Evolutionary conservation across 2,329 filamentous ascomycete species (phyloP), one percentile per base, ranked within the genome.

Genomic region (Scortechinia acanthostroma): DNA sequence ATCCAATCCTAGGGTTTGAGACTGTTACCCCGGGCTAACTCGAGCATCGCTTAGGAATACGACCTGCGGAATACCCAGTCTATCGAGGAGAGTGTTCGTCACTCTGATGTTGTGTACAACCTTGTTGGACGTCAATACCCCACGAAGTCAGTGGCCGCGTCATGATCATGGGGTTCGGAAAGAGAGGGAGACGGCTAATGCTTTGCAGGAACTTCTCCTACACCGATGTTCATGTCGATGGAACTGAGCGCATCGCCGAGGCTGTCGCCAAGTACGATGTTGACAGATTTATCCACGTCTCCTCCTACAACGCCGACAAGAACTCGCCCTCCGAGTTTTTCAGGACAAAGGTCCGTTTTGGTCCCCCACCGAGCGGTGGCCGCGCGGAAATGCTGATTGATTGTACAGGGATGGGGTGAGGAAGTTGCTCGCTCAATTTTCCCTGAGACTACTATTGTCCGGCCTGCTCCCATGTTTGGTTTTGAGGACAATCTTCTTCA

Each of bases 101-200:
- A 98, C 66, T 97, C 91, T 35, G 93, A 98, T 62, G 86, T 96
- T 50, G 93, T 98, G 52, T 95, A 95, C 75, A 98, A 98, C 69
- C 74, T 98, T 55, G 77, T 96, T 58, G 93, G 93, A 52, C 86
- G 91, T 51, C 86, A 91, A 65, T 97, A 97, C 64, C 88, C 91
- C 52, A 98, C 93, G 56, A 98, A 98, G 88, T 90, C 71, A 57
- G 76, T 62, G 25, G 25, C n/a, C n/a, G 25, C 25, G 23, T n/a
- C n/a, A n/a, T n/a, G n/a, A n/a, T n/a, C n/a, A n/a, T 43, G 22
- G 14, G 47, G 22, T 13, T 16, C 3, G 15, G 22, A 13, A 22
- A 45, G 33, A 10, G n/a, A 16, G n/a, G 19, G n/a, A n/a, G 6
- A 3, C 15, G 16, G 59, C 71, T 53, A 71, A 52, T 42, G 6